Evolutionary conservation across 129 eudicot species (phyloP).

Genomic region (Tagetes patula): DNA sequence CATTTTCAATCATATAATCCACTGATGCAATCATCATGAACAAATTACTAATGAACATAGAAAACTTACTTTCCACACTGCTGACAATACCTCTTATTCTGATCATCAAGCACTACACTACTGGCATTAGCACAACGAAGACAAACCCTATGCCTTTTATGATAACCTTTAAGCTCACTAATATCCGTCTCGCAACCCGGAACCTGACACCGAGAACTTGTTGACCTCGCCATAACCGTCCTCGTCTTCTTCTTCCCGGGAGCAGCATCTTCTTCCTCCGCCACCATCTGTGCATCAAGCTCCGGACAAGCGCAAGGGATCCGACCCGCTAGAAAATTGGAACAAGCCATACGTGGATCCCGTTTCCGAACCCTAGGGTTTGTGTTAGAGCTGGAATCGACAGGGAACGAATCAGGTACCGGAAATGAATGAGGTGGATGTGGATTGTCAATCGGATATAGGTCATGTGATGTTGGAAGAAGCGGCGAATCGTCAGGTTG

Average conservation of each 20-base stretch:
- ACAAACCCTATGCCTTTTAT: conserved; percentile 77
- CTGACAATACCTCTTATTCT: conserved; percentile 78
- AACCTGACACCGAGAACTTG: conserved; percentile 66
- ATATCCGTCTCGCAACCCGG: conserved; percentile 77
- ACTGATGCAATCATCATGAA: neutral
- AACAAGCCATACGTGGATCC: conserved; percentile 71
- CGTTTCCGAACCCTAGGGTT: conserved; percentile 62
- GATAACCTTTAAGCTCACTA: conserved; percentile 87
- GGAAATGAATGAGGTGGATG: neutral
- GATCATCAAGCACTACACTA: conserved; percentile 67
- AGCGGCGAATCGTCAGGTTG: conserved; percentile 4
- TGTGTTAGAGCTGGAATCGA: conserved; percentile 8
- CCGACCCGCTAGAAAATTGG: conserved; percentile 77
- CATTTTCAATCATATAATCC: neutral
- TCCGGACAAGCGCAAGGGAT: conserved; percentile 96
- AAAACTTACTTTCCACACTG: conserved; percentile 93
- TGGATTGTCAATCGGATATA: conserved; percentile 6
- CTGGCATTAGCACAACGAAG: conserved; percentile 68
- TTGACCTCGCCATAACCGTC: conserved; percentile 25
- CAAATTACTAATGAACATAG: neutral
- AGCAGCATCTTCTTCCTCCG: conserved; percentile 51
- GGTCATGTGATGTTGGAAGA: conserved; percentile 13
- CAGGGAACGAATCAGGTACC: conserved; percentile 19
- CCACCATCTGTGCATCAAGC: conserved; percentile 60
- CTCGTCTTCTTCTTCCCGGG: conserved; percentile 65